These are phyloP conservation scores for Mycena maculata DNA, from an alignment of 768 basidiomycete species.

Conservation along the genomic window DNA sequence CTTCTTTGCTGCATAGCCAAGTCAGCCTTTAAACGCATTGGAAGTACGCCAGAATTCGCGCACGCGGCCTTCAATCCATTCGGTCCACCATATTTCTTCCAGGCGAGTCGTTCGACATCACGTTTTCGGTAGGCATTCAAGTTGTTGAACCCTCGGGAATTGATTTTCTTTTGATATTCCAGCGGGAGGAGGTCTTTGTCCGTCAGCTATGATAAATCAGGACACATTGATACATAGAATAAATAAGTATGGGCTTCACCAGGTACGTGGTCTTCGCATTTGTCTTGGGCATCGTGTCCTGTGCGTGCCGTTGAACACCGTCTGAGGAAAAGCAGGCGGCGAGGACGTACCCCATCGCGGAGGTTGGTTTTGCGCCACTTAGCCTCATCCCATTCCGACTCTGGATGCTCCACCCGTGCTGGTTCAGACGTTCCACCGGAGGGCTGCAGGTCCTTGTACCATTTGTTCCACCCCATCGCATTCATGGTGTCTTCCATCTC, in stretches of 20 bases:
- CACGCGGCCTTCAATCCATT: conserved; percentile 29
- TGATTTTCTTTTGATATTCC: conserved; percentile 23
- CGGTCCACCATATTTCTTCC: conserved; percentile 31
- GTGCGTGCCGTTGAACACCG: neutral
- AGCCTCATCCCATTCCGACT: conserved; percentile 29
- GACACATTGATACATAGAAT: no score
- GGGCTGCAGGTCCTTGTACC: conserved; percentile 29
- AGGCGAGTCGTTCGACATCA: conserved; percentile 25
- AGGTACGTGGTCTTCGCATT: conserved; percentile 28
- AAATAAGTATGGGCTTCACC: neutral
- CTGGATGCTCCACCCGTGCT: conserved; percentile 20
- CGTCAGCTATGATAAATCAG: conserved; percentile 8
- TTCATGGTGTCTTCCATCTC: conserved; percentile 26
- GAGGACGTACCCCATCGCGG: conserved; percentile 15
- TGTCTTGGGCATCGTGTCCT: conserved; percentile 30
- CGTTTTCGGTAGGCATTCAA: conserved; percentile 30
- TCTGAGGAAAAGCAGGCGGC: neutral
- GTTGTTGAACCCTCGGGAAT: conserved; percentile 15
- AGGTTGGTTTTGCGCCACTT: conserved; percentile 30
- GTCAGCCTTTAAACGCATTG: neutral
- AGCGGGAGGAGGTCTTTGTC: conserved; percentile 30
- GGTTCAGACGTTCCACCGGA: conserved; percentile 18
- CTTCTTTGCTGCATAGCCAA: conserved; percentile 12
- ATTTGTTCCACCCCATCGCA: conserved; percentile 26
- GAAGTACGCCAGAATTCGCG: neutral